phyloP scores from a whole-genome alignment of 805 yeast genomes.

The Wickerhamiella qilinensis region DNA sequence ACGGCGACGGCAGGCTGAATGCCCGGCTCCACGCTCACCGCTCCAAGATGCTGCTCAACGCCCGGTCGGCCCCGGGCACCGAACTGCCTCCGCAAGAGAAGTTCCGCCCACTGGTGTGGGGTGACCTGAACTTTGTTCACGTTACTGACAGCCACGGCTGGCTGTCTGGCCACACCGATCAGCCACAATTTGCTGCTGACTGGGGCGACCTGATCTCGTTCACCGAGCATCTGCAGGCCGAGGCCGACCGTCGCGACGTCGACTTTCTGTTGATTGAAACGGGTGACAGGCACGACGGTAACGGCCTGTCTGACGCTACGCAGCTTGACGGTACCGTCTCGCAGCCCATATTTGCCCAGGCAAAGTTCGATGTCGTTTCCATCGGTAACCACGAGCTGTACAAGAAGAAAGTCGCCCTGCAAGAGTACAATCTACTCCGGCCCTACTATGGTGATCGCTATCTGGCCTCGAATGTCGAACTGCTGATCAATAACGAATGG shows the following conservation, averaged over 20 bases:
- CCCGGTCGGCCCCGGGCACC: conserved; percentile 5
- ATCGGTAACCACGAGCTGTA: conserved; percentile 89
- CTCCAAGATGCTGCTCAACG: background rate
- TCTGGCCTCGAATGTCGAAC: conserved; percentile 30
- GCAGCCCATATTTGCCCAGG: conserved; percentile 39
- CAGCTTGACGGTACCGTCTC: conserved; percentile 52
- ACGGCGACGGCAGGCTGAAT: conserved; percentile 8
- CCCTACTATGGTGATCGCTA: conserved; percentile 42
- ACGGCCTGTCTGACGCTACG: conserved; percentile 74
- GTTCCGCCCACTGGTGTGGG: conserved; percentile 30
- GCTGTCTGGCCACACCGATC: conserved; percentile 27
- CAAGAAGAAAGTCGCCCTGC: conserved; percentile 40
- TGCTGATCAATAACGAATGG: conserved; percentile 24
- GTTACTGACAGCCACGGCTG: conserved; percentile 96
- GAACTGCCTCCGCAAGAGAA: background rate
- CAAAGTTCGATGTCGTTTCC: conserved; percentile 63
- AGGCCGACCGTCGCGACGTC: conserved; percentile 30
- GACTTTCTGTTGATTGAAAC: conserved; percentile 71
- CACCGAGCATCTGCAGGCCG: conserved; percentile 30
- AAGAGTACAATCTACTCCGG: conserved; percentile 49
- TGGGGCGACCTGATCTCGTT: conserved; percentile 88
- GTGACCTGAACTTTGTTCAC: conserved; percentile 69
- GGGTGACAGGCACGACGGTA: conserved; percentile 92
- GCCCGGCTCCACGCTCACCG: conserved; percentile 1
- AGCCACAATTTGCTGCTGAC: conserved; percentile 49